These are phyloP conservation scores for Bromus sterilis DNA, from an alignment of 176 grass and related monocot genomes.

Conservation along the genomic window DNA sequence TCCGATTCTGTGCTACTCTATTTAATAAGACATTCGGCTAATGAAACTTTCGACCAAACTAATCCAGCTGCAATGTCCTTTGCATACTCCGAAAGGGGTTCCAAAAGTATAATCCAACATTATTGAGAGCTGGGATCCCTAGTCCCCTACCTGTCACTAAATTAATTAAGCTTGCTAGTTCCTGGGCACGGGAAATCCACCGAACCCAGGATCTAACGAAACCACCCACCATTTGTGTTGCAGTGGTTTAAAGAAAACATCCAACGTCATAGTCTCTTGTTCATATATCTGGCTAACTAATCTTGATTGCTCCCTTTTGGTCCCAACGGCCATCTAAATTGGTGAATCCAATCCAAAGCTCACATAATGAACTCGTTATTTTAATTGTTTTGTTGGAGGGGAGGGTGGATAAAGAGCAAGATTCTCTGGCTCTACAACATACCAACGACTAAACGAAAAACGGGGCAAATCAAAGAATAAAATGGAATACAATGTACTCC, in stretches of 20 bases:
- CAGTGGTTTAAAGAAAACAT: not conserved
- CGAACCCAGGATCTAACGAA: not conserved
- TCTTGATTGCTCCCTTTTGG: not conserved
- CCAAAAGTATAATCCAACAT: not conserved
- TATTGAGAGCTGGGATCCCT: not conserved
- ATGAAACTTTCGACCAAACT: not conserved
- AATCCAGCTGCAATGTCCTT: not conserved
- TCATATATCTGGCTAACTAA: not conserved
- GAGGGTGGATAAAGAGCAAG: not conserved
- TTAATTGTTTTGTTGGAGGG: not conserved
- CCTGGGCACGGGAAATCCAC: not conserved
- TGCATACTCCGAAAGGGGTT: not conserved
- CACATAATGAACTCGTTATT: not conserved
- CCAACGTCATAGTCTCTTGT: not conserved
- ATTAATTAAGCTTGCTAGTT: not conserved
- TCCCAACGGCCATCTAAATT: not conserved
- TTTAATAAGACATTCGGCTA: not conserved
- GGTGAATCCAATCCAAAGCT: not conserved
- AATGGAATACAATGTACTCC: not conserved
- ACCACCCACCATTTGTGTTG: conserved; percentile 2
- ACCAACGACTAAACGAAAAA: not conserved
- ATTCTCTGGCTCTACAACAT: not conserved
- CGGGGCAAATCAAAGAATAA: not conserved
- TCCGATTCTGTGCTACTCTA: not conserved
- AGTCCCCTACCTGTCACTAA: not conserved